Base-by-base conservation (phyloP, 768 basidiomycete genomes). In the Amanita pseudoporphyria region DNA sequence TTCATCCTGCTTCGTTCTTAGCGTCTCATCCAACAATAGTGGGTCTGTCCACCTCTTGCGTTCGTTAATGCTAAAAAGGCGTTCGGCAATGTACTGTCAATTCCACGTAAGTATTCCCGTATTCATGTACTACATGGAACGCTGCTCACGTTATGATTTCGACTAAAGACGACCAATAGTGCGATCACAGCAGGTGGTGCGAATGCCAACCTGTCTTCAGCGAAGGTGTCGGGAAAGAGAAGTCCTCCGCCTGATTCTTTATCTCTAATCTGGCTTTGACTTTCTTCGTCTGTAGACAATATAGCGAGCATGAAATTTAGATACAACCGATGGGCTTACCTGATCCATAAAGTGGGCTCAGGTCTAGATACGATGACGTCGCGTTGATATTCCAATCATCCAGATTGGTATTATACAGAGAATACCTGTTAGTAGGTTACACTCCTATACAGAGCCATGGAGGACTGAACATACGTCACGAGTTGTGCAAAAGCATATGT, bases 401-500 rank as follows among this genome's bases (percentile, higher is more conserved):
- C 9, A 57, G 60, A 54, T 73, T 65, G 1, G 78, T 78, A 31
- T 72, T 63, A 69, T 80, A 82, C 9, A 81, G 61, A 5, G 69
- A 72, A 62, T 84, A 82, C 42, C 50, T 51, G 33, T 1, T 12
- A 13, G 31, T 16, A 28, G 45, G 32, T 36, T 30, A 6, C 5
- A 10, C 13, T 13, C n/a, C 2, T 22, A 12, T 14, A 3, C 3
- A 7, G 13, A 4, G 6, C 3, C 37, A 6, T 16, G 21, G 9
- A 31, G n/a, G 16, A 6, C 6, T 18, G 9, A 13, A 45, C 43
- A 12, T 44, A 52, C 51, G 76, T 81, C 51, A 84, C 71, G 32
- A 84, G 63, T 28, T 78, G 68, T 2, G 82, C 84, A 54, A 82
- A 83, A 2, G 83, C 78, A 55, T 84, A 85, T 56, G 79, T 76